These are phyloP conservation scores for Balakata baccata DNA, from an alignment of 345 rosid species.

Conservation along the genomic window DNA sequence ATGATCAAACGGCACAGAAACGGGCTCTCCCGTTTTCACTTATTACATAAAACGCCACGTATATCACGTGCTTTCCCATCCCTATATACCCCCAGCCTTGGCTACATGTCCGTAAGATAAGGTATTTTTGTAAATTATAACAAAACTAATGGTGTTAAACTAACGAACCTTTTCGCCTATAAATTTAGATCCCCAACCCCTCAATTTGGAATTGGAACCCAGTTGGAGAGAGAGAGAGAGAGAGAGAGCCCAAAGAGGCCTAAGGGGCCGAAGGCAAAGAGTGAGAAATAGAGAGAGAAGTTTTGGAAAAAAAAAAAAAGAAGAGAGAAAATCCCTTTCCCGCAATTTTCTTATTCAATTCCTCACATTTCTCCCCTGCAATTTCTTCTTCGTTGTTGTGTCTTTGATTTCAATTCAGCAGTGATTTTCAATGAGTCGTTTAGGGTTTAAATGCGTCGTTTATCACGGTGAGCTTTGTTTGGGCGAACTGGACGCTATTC, in stretches of 20 bases:
- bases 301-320: constrained; percentile 7
- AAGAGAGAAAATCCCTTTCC: constrained; percentile 13
- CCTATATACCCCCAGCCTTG: not conserved
- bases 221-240: constrained; percentile 5
- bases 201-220: not conserved
- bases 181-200: constrained; percentile 20
- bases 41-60: constrained; percentile 25
- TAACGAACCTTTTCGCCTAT: constrained; percentile 28
- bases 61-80: not conserved
- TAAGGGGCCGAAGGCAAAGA: constrained; percentile 14
- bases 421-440: constrained; percentile 52
- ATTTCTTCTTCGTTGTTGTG: not conserved
- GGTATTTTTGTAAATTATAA: constrained; percentile 35
- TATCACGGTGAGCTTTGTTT: constrained; percentile 70
- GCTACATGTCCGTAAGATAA: not conserved
- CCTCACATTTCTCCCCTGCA: not conserved
- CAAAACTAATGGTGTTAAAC: constrained; percentile 11
- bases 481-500: constrained; percentile 76
- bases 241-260: not conserved
- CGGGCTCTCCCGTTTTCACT: not conserved
- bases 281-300: constrained; percentile 16
- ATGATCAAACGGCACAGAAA: not conserved
- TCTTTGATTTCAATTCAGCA: not conserved
- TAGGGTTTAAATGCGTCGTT: constrained; percentile 78
- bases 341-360: constrained; percentile 20